Base-by-base conservation (phyloP, 2,329 filamentous ascomycete species). In the Fusarium redolens region DNA sequence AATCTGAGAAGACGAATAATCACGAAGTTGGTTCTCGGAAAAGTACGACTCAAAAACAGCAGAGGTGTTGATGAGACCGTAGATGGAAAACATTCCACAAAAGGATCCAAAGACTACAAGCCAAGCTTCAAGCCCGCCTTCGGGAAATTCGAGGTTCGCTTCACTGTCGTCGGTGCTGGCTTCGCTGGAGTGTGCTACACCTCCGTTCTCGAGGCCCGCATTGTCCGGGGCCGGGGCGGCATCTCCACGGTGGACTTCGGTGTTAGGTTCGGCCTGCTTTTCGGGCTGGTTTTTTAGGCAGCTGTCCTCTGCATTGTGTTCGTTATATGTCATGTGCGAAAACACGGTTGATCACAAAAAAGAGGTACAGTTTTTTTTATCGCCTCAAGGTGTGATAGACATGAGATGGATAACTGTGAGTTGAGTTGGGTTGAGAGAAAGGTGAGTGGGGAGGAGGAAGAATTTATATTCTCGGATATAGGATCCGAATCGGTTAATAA, bases 31-130 rank as follows among this genome's bases (percentile, higher is more conserved):
- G 79, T 97, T 85, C 25, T 86, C 88, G 37, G 89, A 86, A 69
- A 97, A 88, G 81, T 96, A 96, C 18, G 92, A 89, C 82, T 96
- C 91, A 81, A 95, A 93, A 31, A 78, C 70, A 25, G 72, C 77
- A 47, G 69, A 66, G 57, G 87, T 89, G 77, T 92, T 92, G 83
- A 93, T 88, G 62, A 92, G 85, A 0, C 92, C 92, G 61, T 93
- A 89, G 3, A 87, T 86, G 5, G 89, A 88, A 67, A 90, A 83
- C 78, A 93, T 89, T 14, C 89, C 90, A 69, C 87, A 88, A 80
- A 93, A 94, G 7, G 89, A 89, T 18, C 92, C 92, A 20, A 93
- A 82, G 4, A 94, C 92, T 25, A 94, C 92, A 7, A 90, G 83
- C 91, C 92, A 95, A 60, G 91, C 91, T 72, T 87, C 80, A 9